phyloP scores from a whole-genome alignment of 2,329 filamentous ascomycete species.

The Gliomastix tumulicola region DNA sequence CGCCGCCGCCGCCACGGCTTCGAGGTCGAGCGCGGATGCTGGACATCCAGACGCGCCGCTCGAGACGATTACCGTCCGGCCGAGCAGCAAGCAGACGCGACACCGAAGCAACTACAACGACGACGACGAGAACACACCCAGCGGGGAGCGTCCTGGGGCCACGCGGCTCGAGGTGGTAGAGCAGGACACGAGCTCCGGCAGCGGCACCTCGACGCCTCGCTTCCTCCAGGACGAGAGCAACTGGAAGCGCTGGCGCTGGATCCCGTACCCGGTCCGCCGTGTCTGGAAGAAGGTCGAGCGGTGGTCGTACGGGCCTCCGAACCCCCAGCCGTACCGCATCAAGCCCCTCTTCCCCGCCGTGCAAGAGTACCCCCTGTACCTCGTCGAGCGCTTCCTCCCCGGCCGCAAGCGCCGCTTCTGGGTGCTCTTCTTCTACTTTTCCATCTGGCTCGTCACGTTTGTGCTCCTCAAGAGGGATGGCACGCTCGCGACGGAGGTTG shows the following conservation, averaged over 20 bases:
- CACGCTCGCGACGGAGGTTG: constrained; percentile 51
- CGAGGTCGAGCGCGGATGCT: too few species aligned
- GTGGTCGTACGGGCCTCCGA: constrained; percentile 52
- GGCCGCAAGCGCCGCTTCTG: constrained; percentile 49
- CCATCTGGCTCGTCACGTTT: constrained; percentile 64
- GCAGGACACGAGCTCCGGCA: constrained; percentile 13
- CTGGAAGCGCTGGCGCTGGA: constrained; percentile 47
- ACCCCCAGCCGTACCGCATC: constrained; percentile 41
- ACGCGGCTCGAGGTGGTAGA: constrained; percentile 36
- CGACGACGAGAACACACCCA: constrained; percentile 15
- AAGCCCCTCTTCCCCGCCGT: constrained; percentile 55
- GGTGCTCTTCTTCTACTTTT: constrained; percentile 53
- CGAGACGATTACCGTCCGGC: constrained; percentile 9
- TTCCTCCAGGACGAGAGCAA: constrained; percentile 49
- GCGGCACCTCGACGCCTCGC: constrained; percentile 43
- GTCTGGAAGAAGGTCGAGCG: constrained; percentile 28
- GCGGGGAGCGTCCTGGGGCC: neutral
- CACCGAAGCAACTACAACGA: constrained; percentile 2
- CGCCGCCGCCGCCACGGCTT: constrained; percentile 9
- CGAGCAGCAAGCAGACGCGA: neutral
- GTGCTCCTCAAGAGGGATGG: constrained; percentile 61
- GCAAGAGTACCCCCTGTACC: constrained; percentile 58
- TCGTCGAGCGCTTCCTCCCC: constrained; percentile 58
- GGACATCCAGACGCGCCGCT: constrained; percentile 36
- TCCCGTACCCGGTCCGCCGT: constrained; percentile 49